Evolutionary conservation across 2,329 filamentous ascomycete species (phyloP), one percentile per base, ranked within the genome.

Genomic region (Sarocladiaceae sp.): DNA sequence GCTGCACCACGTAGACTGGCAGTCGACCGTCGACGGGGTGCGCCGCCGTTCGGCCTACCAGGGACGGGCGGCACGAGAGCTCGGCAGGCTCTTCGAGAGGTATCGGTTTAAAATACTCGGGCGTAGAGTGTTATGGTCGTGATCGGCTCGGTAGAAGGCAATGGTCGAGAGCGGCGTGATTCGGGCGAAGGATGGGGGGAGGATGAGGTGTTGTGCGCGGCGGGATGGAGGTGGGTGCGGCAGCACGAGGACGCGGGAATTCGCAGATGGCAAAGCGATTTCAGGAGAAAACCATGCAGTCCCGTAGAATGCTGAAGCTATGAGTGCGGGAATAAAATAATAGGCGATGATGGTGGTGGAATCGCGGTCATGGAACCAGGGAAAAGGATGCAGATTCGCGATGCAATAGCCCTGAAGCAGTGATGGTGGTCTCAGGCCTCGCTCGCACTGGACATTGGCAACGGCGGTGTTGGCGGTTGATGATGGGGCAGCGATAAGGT

Each of bases 371-470:
- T 26, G 15, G 24, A n/a, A 24, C 37, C 37, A 41, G 29, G 37
- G 37, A 41, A 41, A 41, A 41, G 37, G 37, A 41, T 41, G 37
- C 37, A 41, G 23, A 24, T 41, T 41, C 37, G 37, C 37, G 37
- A 41, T 41, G 37, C 29, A 41, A 24, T n/a, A n/a, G n/a, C n/a
- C 23, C 37, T 27, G 34, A 39, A 6, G 37, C 23, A 41, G 23
- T 29, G 33, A 35, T 35, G 33, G 33, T 35, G 33, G 20, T 15
- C 12, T n/a, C 13, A 27, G 37, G 23, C 4, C 23, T 18, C 19
- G 12, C 4, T 23, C 13, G 37, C 15, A 9, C 20, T 41, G 37
- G 37, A 41, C n/a, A n/a, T n/a, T n/a, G n/a, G n/a, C n/a, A n/a
- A n/a, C n/a, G 23, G 37, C 12, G 13, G 24, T 29, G 37, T 21